Evolutionary conservation across 176 grass and related monocot genomes (phyloP).

Genomic region (Elymus sibiricus): DNA sequence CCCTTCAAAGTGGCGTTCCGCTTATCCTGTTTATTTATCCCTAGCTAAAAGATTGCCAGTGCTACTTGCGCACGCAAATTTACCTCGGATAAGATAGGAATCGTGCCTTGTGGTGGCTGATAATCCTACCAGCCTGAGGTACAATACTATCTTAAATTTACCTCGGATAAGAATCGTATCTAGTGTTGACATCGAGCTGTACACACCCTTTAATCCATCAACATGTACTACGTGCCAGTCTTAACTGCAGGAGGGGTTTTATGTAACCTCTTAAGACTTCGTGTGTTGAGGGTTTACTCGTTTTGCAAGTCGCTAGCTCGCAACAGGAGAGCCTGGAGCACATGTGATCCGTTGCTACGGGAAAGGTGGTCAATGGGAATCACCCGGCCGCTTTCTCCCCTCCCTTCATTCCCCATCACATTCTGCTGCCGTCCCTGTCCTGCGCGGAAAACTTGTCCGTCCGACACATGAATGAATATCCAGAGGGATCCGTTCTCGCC

Average conservation of each 20-base stretch:
- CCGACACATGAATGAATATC: slow-evolving; percentile 1
- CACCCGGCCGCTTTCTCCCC: neutral
- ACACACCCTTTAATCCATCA: neutral
- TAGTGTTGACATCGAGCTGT: neutral
- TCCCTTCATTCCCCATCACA: neutral
- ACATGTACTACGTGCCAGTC: neutral
- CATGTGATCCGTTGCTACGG: neutral
- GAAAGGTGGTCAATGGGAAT: slow-evolving; percentile 33
- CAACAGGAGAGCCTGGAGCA: neutral
- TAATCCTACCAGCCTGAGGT: neutral
- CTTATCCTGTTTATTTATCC: slow-evolving; percentile 8
- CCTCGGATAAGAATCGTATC: neutral
- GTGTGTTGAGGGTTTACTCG: neutral
- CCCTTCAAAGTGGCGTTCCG: slow-evolving; percentile 2
- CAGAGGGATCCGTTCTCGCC: neutral
- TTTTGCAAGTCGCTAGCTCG: neutral
- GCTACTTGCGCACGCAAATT: neutral
- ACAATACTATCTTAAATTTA: neutral
- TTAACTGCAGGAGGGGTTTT: neutral
- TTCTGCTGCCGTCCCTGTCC: neutral
- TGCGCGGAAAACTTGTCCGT: neutral
- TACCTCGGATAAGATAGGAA: neutral
- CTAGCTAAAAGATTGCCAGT: neutral
- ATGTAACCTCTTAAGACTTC: neutral
- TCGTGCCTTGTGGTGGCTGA: neutral